Percentiles rank a stretch among this genome's conserved stretches.
Conservation (phyloP, 2,329 filamentous ascomycete species). For the Aspergillus niger region DNA sequence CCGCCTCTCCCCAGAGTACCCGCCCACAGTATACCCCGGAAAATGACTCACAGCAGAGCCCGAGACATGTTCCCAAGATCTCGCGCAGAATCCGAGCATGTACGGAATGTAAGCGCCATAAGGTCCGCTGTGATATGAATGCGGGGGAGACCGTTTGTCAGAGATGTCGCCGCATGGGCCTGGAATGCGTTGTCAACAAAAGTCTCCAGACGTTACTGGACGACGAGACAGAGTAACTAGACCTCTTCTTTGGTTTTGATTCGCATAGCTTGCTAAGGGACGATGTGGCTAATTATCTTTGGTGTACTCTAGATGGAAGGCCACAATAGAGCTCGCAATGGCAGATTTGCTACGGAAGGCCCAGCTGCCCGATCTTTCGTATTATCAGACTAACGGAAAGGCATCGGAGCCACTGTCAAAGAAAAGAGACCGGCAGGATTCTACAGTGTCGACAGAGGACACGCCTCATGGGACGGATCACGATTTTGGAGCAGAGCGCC, state of each 20-base stretch:
- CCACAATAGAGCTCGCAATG: constrained; percentile 42
- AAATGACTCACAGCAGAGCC: constrained; percentile 29
- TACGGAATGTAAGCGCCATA: constrained; percentile 57
- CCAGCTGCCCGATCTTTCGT: constrained; percentile 41
- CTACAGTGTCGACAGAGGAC: constrained; percentile 37
- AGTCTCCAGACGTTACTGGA: constrained; percentile 53
- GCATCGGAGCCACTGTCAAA: constrained; percentile 32
- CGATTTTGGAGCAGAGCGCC: constrained; percentile 22
- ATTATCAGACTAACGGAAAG: constrained; percentile 38
- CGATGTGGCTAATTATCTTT: constrained; percentile 14
- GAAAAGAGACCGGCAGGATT: constrained; percentile 36
- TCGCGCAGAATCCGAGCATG: constrained; percentile 53
- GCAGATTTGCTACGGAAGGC: constrained; percentile 40
- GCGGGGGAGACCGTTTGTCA: constrained; percentile 52
- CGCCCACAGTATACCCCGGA: constrained; percentile 27
- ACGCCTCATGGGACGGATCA: constrained; percentile 19
- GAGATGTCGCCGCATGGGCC: constrained; percentile 51
- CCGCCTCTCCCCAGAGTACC: constrained; percentile 33
- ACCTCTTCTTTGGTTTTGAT: background rate
- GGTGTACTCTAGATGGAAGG: constrained; percentile 36
- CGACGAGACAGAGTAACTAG: constrained; percentile 50
- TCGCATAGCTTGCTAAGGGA: background rate
- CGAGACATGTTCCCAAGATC: constrained; percentile 42
- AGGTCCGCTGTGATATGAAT: constrained; percentile 58
- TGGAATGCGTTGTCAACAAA: constrained; percentile 56